Conservation (phyloP, 257 asterid genomes). For the Orobanche coerulescens region DNA sequence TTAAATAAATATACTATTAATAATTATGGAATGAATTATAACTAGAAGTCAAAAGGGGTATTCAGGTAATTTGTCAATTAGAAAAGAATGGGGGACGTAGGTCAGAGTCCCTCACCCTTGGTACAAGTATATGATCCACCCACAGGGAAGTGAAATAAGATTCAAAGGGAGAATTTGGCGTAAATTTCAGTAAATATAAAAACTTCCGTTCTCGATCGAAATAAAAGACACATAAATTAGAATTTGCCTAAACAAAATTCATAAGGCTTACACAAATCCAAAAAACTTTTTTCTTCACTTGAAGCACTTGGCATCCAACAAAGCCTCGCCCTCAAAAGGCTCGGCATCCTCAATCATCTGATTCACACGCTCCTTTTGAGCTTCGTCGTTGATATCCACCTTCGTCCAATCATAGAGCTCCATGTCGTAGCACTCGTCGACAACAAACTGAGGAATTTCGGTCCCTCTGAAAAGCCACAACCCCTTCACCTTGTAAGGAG, state of each 20-base stretch:
- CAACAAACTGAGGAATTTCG: conserved; percentile 65
- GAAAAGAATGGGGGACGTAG: no score
- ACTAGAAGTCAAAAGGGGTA: no score
- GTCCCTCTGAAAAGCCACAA: conserved; percentile 88
- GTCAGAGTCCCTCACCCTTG: no score
- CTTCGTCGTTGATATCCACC: conserved; percentile 72
- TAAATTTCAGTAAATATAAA: no score
- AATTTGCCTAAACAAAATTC: background rate
- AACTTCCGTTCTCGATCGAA: no score
- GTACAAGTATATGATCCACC: no score
- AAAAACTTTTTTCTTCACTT: conserved; percentile 34
- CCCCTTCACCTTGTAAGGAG: conserved; percentile 89
- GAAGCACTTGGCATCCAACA: conserved; percentile 90
- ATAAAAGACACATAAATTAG: no score
- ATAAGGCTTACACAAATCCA: background rate
- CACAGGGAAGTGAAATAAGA: no score
- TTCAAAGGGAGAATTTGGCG: no score
- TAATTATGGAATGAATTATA: no score
- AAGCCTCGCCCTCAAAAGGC: conserved; percentile 82
- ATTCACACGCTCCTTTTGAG: conserved; percentile 80
- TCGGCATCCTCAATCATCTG: conserved; percentile 92
- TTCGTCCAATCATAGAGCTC: conserved; percentile 82
- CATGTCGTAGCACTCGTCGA: conserved; percentile 90
- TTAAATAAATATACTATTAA: no score
- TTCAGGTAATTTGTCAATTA: no score